These are phyloP conservation scores for Fusarium acutatum DNA, from an alignment of 2,329 filamentous ascomycete species.

Conservation along the genomic window DNA sequence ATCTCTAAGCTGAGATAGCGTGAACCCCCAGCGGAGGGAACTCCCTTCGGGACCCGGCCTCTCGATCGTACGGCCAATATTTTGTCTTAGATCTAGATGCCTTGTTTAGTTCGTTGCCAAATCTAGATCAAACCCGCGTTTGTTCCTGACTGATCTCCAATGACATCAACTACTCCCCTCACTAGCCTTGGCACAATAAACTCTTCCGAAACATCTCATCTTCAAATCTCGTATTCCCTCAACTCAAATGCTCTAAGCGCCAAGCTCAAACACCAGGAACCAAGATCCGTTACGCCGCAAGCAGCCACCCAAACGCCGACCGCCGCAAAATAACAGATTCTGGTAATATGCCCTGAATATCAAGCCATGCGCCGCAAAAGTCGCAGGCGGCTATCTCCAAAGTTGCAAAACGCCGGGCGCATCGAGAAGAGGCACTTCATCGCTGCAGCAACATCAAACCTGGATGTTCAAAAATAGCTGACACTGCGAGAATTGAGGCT, in stretches of 20 bases:
- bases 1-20: background rate
- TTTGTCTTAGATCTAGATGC: background rate
- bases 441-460: background rate
- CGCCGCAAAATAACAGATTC: background rate
- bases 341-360: conserved; percentile 21
- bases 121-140: background rate
- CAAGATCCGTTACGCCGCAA: conserved; percentile 4
- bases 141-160: background rate
- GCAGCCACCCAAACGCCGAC: conserved; percentile 9
- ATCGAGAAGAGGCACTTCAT: background rate
- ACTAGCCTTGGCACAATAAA: background rate
- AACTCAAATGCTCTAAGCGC: background rate
- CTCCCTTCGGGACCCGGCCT: background rate
- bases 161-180: background rate
- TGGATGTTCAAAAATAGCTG: background rate
- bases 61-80: background rate
- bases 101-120: background rate
- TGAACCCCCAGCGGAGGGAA: too few species aligned
- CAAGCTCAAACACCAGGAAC: background rate
- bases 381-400: background rate
- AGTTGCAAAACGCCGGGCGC: background rate
- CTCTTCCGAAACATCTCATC: background rate
- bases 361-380: background rate
- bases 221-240: background rate
- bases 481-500: background rate